Evolutionary conservation across 1,284 basidiomycete genomes (phyloP), one percentile per base, ranked within the genome.

Genomic region (Inonotus hispidus): DNA sequence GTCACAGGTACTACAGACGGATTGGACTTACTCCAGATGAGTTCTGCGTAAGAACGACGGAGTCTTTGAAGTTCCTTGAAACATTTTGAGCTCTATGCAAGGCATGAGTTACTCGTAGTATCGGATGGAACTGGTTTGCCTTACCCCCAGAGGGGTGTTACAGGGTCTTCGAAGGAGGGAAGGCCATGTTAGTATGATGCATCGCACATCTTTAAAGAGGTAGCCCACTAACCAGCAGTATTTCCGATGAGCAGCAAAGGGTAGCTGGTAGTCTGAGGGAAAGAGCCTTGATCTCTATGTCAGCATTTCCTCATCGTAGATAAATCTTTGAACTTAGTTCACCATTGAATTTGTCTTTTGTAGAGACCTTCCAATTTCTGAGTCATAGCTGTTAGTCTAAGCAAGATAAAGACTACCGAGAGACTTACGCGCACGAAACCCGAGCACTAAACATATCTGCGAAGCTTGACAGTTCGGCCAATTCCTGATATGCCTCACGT

Each of bases 191-290:
- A 55, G 53, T 21, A 13, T 21, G 16, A 6, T 6, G 14, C 14
- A 35, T 11, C 38, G 4, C 10, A 8, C 8, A 2, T 41, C 53
- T 43, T 23, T 19, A 19, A 49, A 19, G 2, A 25, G 37, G 29
- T 7, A 7, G 6, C n/a, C 50, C 4, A 47, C 61, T 41, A 21
- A 67, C 65, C 66, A 13, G 53, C 57, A 2, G 63, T 64, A 38
- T 67, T 67, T 19, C 65, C 66, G 38, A 67, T 65, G 16, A 67
- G 39, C 10, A 67, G 59, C n/a, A 67, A 45, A 14, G 66, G 66
- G 55, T 65, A 65, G 55, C 62, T 64, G 4, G 66, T 67, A 43
- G 66, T 49, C 27, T 57, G 39, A 37, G 39, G 52, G 35, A 63
- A 66, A 14, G 54, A 53, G 11, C 62, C 65, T 47, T 14, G 13